Percentiles rank a stretch among this genome's conserved stretches.
phyloP scores from a whole-genome alignment of 2,329 filamentous ascomycete genomes.

The Byssothecium circinans region DNA sequence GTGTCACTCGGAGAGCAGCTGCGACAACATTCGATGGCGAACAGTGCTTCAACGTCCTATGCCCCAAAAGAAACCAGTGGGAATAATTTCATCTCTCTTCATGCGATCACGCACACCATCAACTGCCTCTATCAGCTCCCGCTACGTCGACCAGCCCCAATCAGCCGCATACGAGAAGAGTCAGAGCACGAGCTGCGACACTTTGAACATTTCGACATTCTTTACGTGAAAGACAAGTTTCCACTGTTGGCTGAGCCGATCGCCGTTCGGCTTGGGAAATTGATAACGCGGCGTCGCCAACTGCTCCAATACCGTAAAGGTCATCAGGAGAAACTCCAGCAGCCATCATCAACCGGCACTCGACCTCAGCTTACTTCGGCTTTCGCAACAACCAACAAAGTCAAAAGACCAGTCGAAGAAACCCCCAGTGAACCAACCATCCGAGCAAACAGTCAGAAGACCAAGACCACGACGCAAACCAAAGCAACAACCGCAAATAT shows the following conservation, averaged over 20 bases:
- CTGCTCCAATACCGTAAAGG: slow-evolving; percentile 9
- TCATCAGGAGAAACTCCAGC: slow-evolving; percentile 6
- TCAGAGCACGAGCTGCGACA: not conserved
- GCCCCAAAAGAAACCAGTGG: not conserved
- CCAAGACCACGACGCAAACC: not conserved
- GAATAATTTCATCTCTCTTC: not conserved
- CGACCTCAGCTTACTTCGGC: not conserved
- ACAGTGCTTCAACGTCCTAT: too few relatives aligned
- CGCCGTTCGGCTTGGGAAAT: slow-evolving; percentile 7
- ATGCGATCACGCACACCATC: slow-evolving; percentile 1
- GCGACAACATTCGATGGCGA: too few relatives aligned
- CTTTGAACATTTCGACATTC: slow-evolving; percentile 11
- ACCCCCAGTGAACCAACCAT: not conserved
- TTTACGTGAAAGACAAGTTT: slow-evolving; percentile 14
- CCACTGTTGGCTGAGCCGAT: slow-evolving; percentile 1
- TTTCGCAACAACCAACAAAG: too few relatives aligned
- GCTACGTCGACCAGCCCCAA: slow-evolving; percentile 4
- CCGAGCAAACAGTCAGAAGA: not conserved
- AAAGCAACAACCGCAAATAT: slow-evolving; percentile 9
- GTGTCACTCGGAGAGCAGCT: not conserved
- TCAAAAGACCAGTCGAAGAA: not conserved
- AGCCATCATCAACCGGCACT: not conserved
- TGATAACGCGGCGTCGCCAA: slow-evolving; percentile 16
- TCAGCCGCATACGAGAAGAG: slow-evolving; percentile 8
- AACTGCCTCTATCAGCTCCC: slow-evolving; percentile 1